Evolutionary conservation across 192 early-diverging fungal species (phyloP).

Genomic region (Backusella liffmaniae): DNA sequence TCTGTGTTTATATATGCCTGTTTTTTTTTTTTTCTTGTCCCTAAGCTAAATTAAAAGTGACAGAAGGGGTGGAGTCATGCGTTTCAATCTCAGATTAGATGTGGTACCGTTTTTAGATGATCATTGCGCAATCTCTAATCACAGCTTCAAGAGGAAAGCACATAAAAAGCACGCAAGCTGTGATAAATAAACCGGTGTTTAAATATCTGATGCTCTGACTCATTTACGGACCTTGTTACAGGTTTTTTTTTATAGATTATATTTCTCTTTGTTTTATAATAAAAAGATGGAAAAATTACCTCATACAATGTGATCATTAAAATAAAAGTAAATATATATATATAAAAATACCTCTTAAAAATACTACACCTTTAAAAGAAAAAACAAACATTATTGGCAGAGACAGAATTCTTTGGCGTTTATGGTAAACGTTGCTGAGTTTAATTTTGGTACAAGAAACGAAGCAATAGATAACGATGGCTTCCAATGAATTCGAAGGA

Average conservation of each 20-base stretch:
- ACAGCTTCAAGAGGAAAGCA: not conserved
- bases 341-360: not conserved
- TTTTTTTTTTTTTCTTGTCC: not conserved
- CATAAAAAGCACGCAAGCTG: constrained; percentile 4
- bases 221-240: not conserved
- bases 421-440: not conserved
- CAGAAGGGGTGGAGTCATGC: no score
- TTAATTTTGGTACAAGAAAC: not conserved
- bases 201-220: not conserved
- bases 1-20: constrained; percentile 7
- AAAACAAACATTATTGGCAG: not conserved
- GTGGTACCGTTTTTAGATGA: not conserved
- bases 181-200: not conserved
- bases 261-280: not conserved
- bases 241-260: not conserved
- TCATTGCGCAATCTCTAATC: constrained; percentile 12
- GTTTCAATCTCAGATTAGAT: constrained; percentile 16
- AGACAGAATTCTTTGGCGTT: not conserved
- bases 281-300: not conserved
- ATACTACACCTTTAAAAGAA: not conserved
- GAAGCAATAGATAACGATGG: not conserved
- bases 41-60: not conserved
- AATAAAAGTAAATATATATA: not conserved
- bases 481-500: not conserved
- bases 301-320: not conserved